Conservation (phyloP, 1,284 basidiomycete genomes). For the Ganoderma sp. region DNA sequence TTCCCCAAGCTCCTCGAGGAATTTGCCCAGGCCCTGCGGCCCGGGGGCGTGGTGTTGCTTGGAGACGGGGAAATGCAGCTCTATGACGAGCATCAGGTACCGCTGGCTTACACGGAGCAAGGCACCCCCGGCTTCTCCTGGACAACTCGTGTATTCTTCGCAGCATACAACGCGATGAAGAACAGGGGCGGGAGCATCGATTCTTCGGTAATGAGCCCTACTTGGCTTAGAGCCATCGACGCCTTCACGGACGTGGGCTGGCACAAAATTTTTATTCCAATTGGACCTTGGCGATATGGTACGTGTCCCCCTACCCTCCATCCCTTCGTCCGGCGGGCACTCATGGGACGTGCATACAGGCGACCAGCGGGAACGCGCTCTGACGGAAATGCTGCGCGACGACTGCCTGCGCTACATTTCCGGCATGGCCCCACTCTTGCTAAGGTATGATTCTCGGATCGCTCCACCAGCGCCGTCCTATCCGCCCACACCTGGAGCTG, state of each 20-base stretch:
- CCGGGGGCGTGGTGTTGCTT: slow-evolving; percentile 41
- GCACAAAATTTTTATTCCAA: slow-evolving; percentile 44
- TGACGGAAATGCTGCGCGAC: slow-evolving; percentile 43
- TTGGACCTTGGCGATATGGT: slow-evolving; percentile 45
- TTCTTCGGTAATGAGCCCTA: slow-evolving; percentile 40
- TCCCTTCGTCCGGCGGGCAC: slow-evolving; percentile 6
- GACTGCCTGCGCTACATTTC: slow-evolving; percentile 41
- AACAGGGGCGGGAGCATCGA: slow-evolving; percentile 41
- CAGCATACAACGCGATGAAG: slow-evolving; percentile 45
- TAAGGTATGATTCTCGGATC: slow-evolving; percentile 34
- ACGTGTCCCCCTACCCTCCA: slow-evolving; percentile 14
- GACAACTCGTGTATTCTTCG: slow-evolving; percentile 43
- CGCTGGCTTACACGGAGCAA: slow-evolving; percentile 38
- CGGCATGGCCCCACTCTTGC: slow-evolving; percentile 40
- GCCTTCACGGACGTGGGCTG: slow-evolving; percentile 42
- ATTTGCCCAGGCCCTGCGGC: slow-evolving; percentile 39
- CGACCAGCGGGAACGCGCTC: slow-evolving; percentile 36
- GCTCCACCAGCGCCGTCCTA: neutral
- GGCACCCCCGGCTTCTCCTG: slow-evolving; percentile 39
- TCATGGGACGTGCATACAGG: slow-evolving; percentile 24
- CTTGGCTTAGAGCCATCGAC: slow-evolving; percentile 42
- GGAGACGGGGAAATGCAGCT: slow-evolving; percentile 46
- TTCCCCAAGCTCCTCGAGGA: slow-evolving; percentile 41
- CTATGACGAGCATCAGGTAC: slow-evolving; percentile 41
- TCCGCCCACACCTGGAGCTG: neutral